Percentiles rank a stretch among this genome's conserved stretches.
Conservation (phyloP, 2,329 filamentous ascomycete genomes). For the Verticillium isaacii region DNA sequence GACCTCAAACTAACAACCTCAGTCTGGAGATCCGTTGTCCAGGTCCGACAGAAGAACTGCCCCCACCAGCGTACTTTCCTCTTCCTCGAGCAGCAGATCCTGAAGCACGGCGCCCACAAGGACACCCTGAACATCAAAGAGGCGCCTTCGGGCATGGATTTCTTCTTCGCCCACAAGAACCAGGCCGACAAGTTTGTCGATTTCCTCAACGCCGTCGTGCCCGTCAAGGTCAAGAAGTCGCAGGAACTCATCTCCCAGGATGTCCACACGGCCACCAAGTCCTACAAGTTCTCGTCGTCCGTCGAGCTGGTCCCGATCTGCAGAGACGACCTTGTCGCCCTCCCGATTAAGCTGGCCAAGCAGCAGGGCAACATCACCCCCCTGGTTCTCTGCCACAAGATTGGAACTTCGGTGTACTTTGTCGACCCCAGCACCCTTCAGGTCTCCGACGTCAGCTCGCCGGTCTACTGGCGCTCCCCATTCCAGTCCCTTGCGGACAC, state of each 20-base stretch:
- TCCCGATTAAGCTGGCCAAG: constrained; percentile 86
- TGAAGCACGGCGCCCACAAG: constrained; percentile 87
- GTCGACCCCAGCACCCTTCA: constrained; percentile 89
- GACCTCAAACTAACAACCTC: not conserved
- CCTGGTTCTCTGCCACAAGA: constrained; percentile 71
- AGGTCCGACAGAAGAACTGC: constrained; percentile 88
- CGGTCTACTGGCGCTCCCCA: constrained; percentile 86
- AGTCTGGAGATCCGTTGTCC: constrained; percentile 88
- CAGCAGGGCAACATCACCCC: constrained; percentile 84
- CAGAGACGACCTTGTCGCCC: constrained; percentile 93
- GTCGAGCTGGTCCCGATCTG: constrained; percentile 89
- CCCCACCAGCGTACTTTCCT: constrained; percentile 78
- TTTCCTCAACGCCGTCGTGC: constrained; percentile 78
- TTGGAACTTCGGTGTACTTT: constrained; percentile 86
- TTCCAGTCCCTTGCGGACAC: constrained; percentile 82
- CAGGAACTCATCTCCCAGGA: constrained; percentile 50
- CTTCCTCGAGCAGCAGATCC: constrained; percentile 84
- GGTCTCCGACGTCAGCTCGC: constrained; percentile 76
- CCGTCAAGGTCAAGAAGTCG: constrained; percentile 76
- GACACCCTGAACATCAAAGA: constrained; percentile 99
- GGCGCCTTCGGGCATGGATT: constrained; percentile 91
- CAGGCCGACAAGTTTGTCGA: constrained; percentile 91
- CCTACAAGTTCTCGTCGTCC: constrained; percentile 92
- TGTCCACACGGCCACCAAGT: constrained; percentile 82
- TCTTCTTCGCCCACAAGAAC: constrained; percentile 86